A percentile compares a stretch with the other conserved stretches of the same genome.
phyloP scores from a whole-genome alignment of 495 filamentous ascomycete species.

The Friedmanniomyces simplex region DNA sequence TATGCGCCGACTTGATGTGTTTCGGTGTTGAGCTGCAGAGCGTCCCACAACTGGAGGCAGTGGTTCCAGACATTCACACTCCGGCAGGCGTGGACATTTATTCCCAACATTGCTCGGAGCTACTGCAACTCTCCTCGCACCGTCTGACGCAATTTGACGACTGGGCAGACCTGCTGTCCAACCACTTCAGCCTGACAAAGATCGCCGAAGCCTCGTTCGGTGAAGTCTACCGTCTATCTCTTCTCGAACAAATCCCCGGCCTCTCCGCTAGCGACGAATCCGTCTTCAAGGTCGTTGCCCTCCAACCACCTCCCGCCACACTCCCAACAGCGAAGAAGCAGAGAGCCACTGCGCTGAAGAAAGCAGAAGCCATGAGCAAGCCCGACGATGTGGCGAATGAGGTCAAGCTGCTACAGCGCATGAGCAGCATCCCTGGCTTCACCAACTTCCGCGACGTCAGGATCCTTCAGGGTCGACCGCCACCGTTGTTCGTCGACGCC shows the following conservation, averaged over 20 bases:
- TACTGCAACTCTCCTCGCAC: slow-evolving; percentile 9
- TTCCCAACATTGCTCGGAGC: slow-evolving; percentile 1
- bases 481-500: slow-evolving; percentile 51
- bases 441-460: slow-evolving; percentile 76
- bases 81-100: slow-evolving; percentile 1
- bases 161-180: slow-evolving; percentile 44
- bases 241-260: slow-evolving; percentile 30
- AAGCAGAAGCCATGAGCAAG: slow-evolving; percentile 30
- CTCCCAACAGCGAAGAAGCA: slow-evolving; percentile 13
- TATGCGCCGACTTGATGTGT: too few species aligned
- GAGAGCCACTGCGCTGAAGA: slow-evolving; percentile 27
- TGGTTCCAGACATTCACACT: neutral
- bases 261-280: slow-evolving; percentile 25
- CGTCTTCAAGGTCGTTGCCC: slow-evolving; percentile 35
- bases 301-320: slow-evolving; percentile 25
- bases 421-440: slow-evolving; percentile 77
- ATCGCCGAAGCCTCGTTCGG: slow-evolving; percentile 61
- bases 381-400: slow-evolving; percentile 53
- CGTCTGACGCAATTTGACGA: slow-evolving; percentile 18
- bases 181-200: slow-evolving; percentile 43
- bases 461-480: slow-evolving; percentile 59
- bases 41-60: neutral
- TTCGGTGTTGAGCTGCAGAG: neutral
- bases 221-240: slow-evolving; percentile 53
- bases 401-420: slow-evolving; percentile 60